These are phyloP conservation scores for Zygosaccharomyces pseudobailii DNA, from an alignment of 1,139 yeast genomes.

Conservation along the genomic window DNA sequence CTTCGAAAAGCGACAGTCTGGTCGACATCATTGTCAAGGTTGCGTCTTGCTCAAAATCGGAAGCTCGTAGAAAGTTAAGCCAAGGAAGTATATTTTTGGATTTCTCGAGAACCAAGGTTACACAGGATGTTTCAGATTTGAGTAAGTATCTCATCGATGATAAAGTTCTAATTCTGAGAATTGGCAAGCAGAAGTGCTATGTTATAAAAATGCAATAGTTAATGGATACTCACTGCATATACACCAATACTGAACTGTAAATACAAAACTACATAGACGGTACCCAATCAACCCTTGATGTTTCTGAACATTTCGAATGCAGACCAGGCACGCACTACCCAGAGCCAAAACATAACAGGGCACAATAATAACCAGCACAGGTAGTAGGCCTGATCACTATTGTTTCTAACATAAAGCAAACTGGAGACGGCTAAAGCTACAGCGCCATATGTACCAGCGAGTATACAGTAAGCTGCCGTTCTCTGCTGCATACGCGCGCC, in stretches of 20 bases:
- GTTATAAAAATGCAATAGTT: constrained; percentile 44
- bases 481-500: constrained; percentile 10
- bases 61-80: constrained; percentile 57
- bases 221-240: not conserved
- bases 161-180: constrained; percentile 57
- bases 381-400: constrained; percentile 15
- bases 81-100: constrained; percentile 77
- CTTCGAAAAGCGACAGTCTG: constrained; percentile 37
- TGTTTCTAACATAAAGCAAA: constrained; percentile 11
- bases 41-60: constrained; percentile 47
- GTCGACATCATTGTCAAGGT: constrained; percentile 32
- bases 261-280: constrained; percentile 2
- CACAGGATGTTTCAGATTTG: constrained; percentile 39
- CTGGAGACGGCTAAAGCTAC: constrained; percentile 7
- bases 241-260: not conserved
- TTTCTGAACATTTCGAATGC: constrained; percentile 28
- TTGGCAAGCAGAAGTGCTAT: constrained; percentile 68
- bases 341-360: constrained; percentile 27
- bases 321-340: constrained; percentile 30
- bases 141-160: constrained; percentile 54
- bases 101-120: constrained; percentile 51
- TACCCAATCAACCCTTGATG: constrained; percentile 16
- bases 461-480: constrained; percentile 10
- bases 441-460: constrained; percentile 12
- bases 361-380: constrained; percentile 22